Percentiles rank a stretch among this genome's conserved stretches.
These are phyloP conservation scores for Corylus heterophylla DNA, from an alignment of 306 rosid genomes.

Conservation along the genomic window DNA sequence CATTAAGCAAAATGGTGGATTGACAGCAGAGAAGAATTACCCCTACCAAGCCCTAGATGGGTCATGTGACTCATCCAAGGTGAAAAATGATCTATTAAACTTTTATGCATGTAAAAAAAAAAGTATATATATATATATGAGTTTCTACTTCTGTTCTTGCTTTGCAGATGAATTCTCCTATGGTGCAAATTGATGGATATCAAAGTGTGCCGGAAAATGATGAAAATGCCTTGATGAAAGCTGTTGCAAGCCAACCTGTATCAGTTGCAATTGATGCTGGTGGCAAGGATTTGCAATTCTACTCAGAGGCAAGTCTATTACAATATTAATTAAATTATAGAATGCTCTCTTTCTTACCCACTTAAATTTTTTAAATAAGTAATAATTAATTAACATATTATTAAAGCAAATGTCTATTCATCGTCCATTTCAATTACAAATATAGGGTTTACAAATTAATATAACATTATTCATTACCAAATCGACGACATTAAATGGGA, in stretches of 20 bases:
- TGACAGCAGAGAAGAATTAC: slow-evolving; percentile 45
- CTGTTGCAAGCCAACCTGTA: slow-evolving; percentile 50
- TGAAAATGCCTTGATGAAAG: slow-evolving; percentile 54
- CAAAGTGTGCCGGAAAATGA: slow-evolving; percentile 46
- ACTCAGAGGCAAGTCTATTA: slow-evolving; percentile 32
- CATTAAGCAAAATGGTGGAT: slow-evolving; percentile 36
- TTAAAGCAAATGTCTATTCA: too few species aligned
- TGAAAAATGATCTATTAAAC: neutral
- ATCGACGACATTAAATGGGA: too few species aligned
- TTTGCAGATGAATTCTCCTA: slow-evolving; percentile 34
- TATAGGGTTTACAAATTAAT: too few species aligned
- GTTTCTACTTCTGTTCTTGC: neutral
- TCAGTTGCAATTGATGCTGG: slow-evolving; percentile 55
- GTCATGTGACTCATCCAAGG: slow-evolving; percentile 42
- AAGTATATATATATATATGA: neutral
- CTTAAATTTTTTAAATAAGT: neutral
- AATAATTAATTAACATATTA: neutral
- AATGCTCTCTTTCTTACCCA: too few species aligned
- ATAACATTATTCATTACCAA: too few species aligned
- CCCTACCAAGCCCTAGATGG: slow-evolving; percentile 42
- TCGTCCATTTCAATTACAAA: too few species aligned
- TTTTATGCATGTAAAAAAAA: neutral
- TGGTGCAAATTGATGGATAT: slow-evolving; percentile 48
- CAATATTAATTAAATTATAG: neutral
- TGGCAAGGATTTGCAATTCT: slow-evolving; percentile 55